Conservation (phyloP, 148 eudicot species). For the Fallopia convolvulus region DNA sequence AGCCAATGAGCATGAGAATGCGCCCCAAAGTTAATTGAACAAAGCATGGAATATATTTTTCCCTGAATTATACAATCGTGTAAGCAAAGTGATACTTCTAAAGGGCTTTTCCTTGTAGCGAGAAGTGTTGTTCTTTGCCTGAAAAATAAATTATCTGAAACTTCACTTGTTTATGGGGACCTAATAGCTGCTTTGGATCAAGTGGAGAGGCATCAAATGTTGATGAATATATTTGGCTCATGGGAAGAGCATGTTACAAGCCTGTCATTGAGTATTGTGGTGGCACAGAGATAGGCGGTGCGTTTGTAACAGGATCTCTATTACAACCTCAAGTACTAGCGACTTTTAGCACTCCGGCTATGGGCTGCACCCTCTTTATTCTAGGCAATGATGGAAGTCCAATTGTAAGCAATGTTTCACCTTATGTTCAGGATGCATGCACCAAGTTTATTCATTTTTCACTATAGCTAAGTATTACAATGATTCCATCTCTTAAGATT, state of each 20-base stretch:
- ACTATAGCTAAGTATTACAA: background rate
- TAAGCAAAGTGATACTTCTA: background rate
- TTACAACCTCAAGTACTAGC: constrained; percentile 80
- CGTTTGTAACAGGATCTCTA: constrained; percentile 73
- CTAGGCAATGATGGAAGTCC: constrained; percentile 66
- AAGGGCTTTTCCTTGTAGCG: background rate
- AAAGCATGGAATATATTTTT: background rate
- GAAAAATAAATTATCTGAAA: background rate
- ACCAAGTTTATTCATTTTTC: background rate
- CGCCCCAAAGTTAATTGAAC: background rate
- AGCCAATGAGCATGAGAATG: no score
- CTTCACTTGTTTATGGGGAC: background rate
- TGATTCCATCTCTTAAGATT: background rate
- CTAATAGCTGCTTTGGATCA: constrained; percentile 73
- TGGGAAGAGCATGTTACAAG: constrained; percentile 87
- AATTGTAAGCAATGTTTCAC: constrained; percentile 46
- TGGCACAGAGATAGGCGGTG: constrained; percentile 98
- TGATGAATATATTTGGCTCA: constrained; percentile 92
- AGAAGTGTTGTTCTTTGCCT: background rate
- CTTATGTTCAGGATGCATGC: constrained; percentile 6
- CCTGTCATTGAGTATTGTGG: constrained; percentile 94
- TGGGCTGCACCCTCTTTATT: constrained; percentile 76
- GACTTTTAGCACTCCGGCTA: constrained; percentile 88
- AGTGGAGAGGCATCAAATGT: constrained; percentile 95
- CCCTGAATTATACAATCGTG: background rate